Percentiles rank a stretch among this genome's conserved stretches.
phyloP scores from a whole-genome alignment of 345 rosid genomes.

The Turritis glabra region DNA sequence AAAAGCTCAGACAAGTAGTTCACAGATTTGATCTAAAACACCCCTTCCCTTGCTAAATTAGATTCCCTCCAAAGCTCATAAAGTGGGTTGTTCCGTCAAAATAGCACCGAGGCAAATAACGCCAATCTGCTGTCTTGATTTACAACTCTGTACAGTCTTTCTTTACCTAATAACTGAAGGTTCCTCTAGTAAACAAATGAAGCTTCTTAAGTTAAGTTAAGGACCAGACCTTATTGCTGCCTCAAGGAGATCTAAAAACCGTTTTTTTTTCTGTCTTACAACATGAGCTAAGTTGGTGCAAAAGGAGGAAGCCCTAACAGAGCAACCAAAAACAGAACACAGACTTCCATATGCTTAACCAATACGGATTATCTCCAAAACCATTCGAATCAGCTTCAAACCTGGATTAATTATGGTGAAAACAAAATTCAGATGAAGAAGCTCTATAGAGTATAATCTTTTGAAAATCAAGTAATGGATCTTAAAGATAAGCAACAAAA shows the following conservation, averaged over 20 bases:
- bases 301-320: slow-evolving; percentile 40
- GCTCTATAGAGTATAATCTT: background rate
- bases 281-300: slow-evolving; percentile 30
- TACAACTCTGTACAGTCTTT: slow-evolving; percentile 27
- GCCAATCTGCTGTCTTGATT: slow-evolving; percentile 17
- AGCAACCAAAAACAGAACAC: slow-evolving; percentile 28
- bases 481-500: background rate
- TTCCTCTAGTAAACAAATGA: slow-evolving; percentile 26
- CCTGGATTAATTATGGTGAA: slow-evolving; percentile 18
- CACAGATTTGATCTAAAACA: slow-evolving; percentile 32
- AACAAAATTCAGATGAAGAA: background rate
- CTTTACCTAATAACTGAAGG: slow-evolving; percentile 18
- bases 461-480: slow-evolving; percentile 5
- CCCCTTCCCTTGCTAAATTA: slow-evolving; percentile 11
- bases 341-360: slow-evolving; percentile 34
- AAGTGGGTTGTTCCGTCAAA: slow-evolving; percentile 17
- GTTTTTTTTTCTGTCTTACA: no score
- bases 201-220: slow-evolving; percentile 21
- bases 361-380: slow-evolving; percentile 11
- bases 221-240: slow-evolving; percentile 1
- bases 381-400: slow-evolving; percentile 17
- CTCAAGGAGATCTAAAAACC: slow-evolving; percentile 7
- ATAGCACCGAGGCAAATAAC: slow-evolving; percentile 6
- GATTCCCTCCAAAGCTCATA: slow-evolving; percentile 25
- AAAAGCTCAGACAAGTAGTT: slow-evolving; percentile 32